Base-by-base conservation (phyloP, 495 filamentous ascomycete genomes). In the Cercophora newfieldiana region DNA sequence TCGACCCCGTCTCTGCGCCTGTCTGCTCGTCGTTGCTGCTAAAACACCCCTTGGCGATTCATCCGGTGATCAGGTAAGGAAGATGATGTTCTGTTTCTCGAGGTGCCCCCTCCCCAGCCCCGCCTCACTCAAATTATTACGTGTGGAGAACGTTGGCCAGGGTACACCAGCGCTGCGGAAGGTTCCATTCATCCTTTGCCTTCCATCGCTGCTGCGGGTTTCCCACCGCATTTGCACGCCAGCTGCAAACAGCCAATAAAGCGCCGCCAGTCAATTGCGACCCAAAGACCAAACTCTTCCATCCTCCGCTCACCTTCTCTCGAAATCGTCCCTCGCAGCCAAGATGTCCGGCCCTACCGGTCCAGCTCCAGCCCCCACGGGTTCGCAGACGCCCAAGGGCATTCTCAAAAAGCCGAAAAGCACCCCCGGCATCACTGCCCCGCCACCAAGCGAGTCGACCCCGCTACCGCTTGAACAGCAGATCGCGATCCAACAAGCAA, bases 401-500 rank as follows among this genome's bases (percentile, higher is more conserved):
- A 82, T 85, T 37, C 77, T 91, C 5, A 91, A 89, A 69, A 90
- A 83, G 29, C 48, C 71, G 33, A 29, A 77, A 74, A 71, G 59
- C 76, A 74, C 66, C 74, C 60, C 69, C 77, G 37, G 19, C 50
- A 16, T 22, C 16, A 19, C 61, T 26, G 33, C 55, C 73, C 68
- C 77, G 55, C 64, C 71, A 49, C 64, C 70, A 59, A 33, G 67
- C 49, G 49, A 63, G 18, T 28, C 49, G 31, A 70, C 59, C 61
- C 66, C 60, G 2, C 65, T 61, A 2, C 63, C 70, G 3, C 60
- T 31, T 16, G 69, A 73, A 16, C 85, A 91, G 68, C 92, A 96
- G 28, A 83, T 88, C 49, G 94, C 93, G 16, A 77, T 97, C 53
- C 85, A 91, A 66, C 93, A 96, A 79, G 93, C 94, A 14, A 83